Conservation (phyloP, 2,329 filamentous ascomycete species). For the Alternaria hordeiaustralica region DNA sequence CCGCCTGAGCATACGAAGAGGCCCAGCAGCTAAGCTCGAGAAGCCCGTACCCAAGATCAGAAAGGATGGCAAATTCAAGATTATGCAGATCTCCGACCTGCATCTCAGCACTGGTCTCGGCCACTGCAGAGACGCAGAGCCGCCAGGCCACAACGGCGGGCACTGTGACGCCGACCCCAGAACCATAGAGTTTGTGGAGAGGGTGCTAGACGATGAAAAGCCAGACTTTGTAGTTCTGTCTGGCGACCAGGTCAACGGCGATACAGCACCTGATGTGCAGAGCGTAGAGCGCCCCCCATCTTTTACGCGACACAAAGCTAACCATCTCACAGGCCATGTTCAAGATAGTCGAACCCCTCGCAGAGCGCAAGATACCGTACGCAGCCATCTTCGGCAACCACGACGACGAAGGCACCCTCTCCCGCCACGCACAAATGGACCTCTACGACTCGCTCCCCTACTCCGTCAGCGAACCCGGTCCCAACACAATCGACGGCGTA, state of each 20-base stretch:
- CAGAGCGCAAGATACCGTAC: conserved; percentile 88
- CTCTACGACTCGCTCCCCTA: conserved; percentile 87
- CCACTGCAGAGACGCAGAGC: conserved; percentile 83
- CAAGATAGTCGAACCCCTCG: conserved; percentile 86
- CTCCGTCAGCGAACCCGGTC: conserved; percentile 84
- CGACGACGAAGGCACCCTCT: conserved; percentile 86
- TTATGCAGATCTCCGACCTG: conserved; percentile 93
- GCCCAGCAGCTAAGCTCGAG: conserved; percentile 66
- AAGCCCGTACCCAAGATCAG: conserved; percentile 79
- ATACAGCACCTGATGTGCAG: conserved; percentile 88
- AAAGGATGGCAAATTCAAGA: conserved; percentile 94
- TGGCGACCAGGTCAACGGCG: conserved; percentile 95
- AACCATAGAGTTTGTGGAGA: conserved; percentile 86
- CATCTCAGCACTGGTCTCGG: conserved; percentile 92
- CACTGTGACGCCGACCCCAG: conserved; percentile 90
- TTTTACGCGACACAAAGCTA: conserved; percentile 4
- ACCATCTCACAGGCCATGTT: conserved; percentile 72
- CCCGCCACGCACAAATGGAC: conserved; percentile 79
- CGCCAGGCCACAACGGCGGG: conserved; percentile 72
- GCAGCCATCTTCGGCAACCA: conserved; percentile 97
- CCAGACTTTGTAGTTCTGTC: conserved; percentile 91
- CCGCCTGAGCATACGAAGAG: conserved; percentile 79
- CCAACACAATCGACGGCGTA: conserved; percentile 83
- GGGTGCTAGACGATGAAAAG: conserved; percentile 87
- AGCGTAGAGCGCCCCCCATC: conserved; percentile 62